Evolutionary conservation across 1,284 basidiomycete species (phyloP).

Genomic region (Marasmius tenuissimus): DNA sequence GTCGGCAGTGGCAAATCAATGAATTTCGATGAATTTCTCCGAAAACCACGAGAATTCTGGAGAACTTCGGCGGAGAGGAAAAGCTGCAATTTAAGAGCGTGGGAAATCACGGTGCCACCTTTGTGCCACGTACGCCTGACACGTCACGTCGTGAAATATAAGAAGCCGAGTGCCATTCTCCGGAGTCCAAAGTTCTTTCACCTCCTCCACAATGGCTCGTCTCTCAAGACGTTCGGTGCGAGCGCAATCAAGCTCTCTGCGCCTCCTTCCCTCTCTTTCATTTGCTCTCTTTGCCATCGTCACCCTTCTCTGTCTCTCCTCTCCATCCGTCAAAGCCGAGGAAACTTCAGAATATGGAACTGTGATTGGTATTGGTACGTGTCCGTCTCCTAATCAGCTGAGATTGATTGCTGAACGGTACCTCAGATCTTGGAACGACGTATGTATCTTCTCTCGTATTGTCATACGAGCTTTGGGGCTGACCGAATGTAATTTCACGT

Average conservation of each 20-base stretch:
- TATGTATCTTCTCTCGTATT: constrained; percentile 32
- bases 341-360: constrained; percentile 78
- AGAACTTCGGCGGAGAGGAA: neutral
- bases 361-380: constrained; percentile 93
- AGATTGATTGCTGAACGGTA: constrained; percentile 19
- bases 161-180: neutral
- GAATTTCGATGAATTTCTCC: neutral
- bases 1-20: too few relatives aligned
- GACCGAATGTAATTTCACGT: constrained; percentile 22
- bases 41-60: neutral
- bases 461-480: neutral
- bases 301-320: constrained; percentile 63
- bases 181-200: constrained; percentile 2
- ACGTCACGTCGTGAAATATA: constrained; percentile 10
- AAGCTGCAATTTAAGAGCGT: neutral
- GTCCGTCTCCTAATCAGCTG: neutral
- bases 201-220: constrained; percentile 38
- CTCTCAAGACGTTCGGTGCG: constrained; percentile 48
- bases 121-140: constrained; percentile 10
- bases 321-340: constrained; percentile 56
- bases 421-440: constrained; percentile 78
- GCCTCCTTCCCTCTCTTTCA: constrained; percentile 63
- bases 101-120: neutral
- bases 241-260: constrained; percentile 44
- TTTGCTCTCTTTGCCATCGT: constrained; percentile 64